Conservation (phyloP, 2,329 filamentous ascomycete species). For the Talaromyces sp. region DNA sequence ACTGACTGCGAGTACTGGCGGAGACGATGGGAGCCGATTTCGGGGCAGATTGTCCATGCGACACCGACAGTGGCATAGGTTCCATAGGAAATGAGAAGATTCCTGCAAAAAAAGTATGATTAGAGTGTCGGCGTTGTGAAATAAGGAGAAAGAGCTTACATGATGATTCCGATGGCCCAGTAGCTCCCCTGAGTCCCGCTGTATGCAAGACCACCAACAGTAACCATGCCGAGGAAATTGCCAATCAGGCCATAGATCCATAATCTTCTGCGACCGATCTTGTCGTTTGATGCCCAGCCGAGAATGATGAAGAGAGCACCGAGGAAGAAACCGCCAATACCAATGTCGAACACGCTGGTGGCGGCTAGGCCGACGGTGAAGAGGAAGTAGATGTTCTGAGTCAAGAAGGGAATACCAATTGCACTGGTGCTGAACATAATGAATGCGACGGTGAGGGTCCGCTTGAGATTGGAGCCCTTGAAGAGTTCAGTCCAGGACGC, state of each 20-base stretch:
- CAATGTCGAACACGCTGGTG: not conserved
- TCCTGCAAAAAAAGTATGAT: not conserved
- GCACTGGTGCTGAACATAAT: not conserved
- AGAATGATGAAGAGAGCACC: not conserved
- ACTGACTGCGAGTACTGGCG: not conserved
- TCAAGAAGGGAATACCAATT: not conserved
- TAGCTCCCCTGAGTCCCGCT: not conserved
- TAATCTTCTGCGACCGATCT: not conserved
- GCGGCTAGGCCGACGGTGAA: not conserved
- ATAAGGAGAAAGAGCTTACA: not conserved
- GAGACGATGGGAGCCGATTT: not conserved
- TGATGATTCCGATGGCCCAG: not conserved
- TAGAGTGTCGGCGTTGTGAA: not conserved
- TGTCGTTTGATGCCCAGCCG: not conserved
- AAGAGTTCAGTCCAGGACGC: not conserved
- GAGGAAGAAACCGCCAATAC: not conserved
- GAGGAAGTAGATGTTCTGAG: not conserved
- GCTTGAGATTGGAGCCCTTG: constrained; percentile 1
- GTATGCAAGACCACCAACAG: not conserved
- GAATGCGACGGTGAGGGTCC: not conserved
- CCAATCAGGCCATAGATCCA: not conserved
- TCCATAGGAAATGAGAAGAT: not conserved
- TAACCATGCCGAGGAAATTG: not conserved
- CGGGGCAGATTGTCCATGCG: not conserved
- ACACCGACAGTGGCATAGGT: not conserved